Conservation (phyloP, 1,284 basidiomycete genomes). For the Fomitopsis schrenkii region DNA sequence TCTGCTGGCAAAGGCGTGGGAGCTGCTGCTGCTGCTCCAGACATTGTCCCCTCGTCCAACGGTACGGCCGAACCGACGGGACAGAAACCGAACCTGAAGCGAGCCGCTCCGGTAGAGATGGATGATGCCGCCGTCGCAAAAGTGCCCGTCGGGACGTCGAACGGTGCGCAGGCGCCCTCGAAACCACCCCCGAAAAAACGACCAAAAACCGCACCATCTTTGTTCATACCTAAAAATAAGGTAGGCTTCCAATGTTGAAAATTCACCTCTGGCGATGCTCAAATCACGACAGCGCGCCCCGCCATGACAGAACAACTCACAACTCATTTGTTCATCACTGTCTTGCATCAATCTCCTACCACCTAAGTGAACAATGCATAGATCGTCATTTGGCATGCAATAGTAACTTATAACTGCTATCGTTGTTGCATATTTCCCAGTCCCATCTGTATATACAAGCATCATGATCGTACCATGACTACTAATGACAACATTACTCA, state of each 20-base stretch:
- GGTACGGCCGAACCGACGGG: neutral
- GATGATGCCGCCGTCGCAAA: neutral
- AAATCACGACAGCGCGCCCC: neutral
- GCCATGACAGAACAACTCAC: neutral
- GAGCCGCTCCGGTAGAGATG: conserved; percentile 14
- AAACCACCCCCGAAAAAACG: conserved; percentile 22
- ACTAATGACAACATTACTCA: neutral
- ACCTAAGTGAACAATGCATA: neutral
- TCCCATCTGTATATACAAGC: neutral
- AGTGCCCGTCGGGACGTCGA: neutral
- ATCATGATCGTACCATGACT: neutral
- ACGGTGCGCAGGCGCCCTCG: conserved; percentile 12
- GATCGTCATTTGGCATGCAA: neutral
- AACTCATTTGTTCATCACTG: neutral
- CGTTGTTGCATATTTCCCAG: neutral
- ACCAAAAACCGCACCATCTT: conserved; percentile 22
- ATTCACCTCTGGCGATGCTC: neutral
- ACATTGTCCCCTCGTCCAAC: conserved; percentile 1
- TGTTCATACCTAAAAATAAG: conserved; percentile 31
- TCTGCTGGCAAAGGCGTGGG: conserved; percentile 5
- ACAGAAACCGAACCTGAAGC: conserved; percentile 15
- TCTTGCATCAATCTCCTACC: neutral
- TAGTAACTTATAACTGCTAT: neutral
- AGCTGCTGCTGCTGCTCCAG: neutral
- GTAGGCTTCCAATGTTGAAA: conserved; percentile 2